Percentiles rank a stretch among this genome's conserved stretches.
Evolutionary conservation across 805 yeast species (phyloP).

Genomic region (Danielia oregonensis): DNA sequence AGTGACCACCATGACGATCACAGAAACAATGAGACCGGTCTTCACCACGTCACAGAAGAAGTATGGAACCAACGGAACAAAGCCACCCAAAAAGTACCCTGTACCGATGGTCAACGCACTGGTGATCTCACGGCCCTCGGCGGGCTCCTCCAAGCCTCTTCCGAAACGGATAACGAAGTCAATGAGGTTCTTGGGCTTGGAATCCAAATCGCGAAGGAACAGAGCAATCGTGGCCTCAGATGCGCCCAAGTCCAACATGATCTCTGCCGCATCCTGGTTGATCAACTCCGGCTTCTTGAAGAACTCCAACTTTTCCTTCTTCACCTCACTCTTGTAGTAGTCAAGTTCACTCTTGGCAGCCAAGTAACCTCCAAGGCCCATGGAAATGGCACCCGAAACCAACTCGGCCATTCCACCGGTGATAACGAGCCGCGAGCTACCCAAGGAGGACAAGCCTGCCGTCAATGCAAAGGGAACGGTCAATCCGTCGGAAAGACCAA

Average conservation of each 20-base stretch:
- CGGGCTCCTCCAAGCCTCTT: constrained; percentile 92
- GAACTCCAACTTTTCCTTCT: constrained; percentile 63
- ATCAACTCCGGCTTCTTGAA: constrained; percentile 62
- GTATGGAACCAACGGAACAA: constrained; percentile 86
- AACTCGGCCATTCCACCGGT: constrained; percentile 98
- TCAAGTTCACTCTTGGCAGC: constrained; percentile 91
- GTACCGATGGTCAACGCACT: constrained; percentile 89
- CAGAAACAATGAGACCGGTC: constrained; percentile 71
- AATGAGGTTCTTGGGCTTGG: constrained; percentile 72
- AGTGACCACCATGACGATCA: constrained; percentile 78
- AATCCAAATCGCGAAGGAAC: constrained; percentile 75
- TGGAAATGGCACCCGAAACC: constrained; percentile 93
- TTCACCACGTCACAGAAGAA: constrained; percentile 76
- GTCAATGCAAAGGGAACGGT: constrained; percentile 99
- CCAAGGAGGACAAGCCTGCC: constrained; percentile 90
- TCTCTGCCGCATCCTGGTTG: constrained; percentile 77
- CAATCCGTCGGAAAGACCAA: constrained; percentile 92
- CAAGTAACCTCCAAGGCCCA: constrained; percentile 96
- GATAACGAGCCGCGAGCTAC: constrained; percentile 84
- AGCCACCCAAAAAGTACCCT: constrained; percentile 88
- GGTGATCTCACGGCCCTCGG: constrained; percentile 82
- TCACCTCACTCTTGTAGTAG: constrained; percentile 68
- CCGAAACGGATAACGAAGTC: constrained; percentile 87
- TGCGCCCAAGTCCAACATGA: constrained; percentile 69
- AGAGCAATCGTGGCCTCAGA: constrained; percentile 68